Percentiles rank a stretch among this genome's conserved stretches.
Evolutionary conservation across 768 basidiomycete genomes (phyloP).

Genomic region (Auricularia sp.): DNA sequence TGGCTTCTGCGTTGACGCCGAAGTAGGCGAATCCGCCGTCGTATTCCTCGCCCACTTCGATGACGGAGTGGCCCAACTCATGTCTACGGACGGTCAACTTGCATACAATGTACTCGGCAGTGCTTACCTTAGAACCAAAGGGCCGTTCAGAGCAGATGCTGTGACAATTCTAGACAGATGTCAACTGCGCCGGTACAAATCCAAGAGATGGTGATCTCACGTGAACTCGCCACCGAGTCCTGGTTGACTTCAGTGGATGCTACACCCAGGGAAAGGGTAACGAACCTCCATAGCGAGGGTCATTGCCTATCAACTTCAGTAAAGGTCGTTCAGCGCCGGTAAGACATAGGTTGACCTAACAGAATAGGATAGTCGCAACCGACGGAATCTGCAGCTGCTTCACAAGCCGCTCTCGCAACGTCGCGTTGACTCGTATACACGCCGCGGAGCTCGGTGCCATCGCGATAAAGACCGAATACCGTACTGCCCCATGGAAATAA

Average conservation of each 20-base stretch:
- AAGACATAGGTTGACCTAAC: constrained; percentile 36
- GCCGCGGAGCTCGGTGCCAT: constrained; percentile 66
- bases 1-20: constrained; percentile 51
- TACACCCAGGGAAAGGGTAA: not conserved
- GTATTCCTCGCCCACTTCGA: constrained; percentile 72
- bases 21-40: constrained; percentile 69
- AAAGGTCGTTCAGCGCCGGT: not conserved
- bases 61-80: constrained; percentile 73
- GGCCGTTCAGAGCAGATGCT: constrained; percentile 61
- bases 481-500: constrained; percentile 34
- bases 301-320: constrained; percentile 43
- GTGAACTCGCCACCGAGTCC: constrained; percentile 72
- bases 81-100: constrained; percentile 25
- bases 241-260: constrained; percentile 16
- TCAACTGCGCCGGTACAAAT: not conserved
- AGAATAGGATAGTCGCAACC: constrained; percentile 68
- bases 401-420: constrained; percentile 58
- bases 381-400: constrained; percentile 24
- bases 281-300: constrained; percentile 69
- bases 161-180: constrained; percentile 50
- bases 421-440: constrained; percentile 61
- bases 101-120: too few relatives aligned
- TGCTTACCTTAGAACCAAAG: constrained; percentile 44
- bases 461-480: constrained; percentile 63
- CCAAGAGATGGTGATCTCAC: constrained; percentile 29